phyloP scores from a whole-genome alignment of 495 filamentous ascomycete genomes.

The Xylaria acuta region DNA sequence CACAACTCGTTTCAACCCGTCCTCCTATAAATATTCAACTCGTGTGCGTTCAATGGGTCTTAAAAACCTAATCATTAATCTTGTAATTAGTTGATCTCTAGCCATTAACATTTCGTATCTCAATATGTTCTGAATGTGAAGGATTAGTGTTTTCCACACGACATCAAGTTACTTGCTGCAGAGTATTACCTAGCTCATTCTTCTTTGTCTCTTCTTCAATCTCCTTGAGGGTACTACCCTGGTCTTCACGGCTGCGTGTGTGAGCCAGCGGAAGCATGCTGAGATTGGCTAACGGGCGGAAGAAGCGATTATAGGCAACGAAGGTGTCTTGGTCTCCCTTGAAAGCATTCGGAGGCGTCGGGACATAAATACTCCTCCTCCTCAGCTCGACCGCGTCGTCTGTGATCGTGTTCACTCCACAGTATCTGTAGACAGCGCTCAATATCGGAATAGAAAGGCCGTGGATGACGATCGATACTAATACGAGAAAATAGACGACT shows the following conservation, averaged over 20 bases:
- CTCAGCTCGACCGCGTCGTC: conserved; percentile 60
- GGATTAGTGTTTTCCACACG: background rate
- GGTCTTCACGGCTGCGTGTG: conserved; percentile 24
- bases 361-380: conserved; percentile 56
- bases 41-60: background rate
- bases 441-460: conserved; percentile 63
- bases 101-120: background rate
- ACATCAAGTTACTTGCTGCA: conserved; percentile 5
- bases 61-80: background rate
- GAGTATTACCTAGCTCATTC: conserved; percentile 8
- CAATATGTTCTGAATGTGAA: background rate
- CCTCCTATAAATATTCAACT: background rate
- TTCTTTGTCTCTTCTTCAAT: conserved; percentile 23
- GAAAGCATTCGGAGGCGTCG: conserved; percentile 59
- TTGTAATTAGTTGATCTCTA: background rate
- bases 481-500: conserved; percentile 65
- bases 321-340: conserved; percentile 45
- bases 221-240: conserved; percentile 18
- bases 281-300: conserved; percentile 45
- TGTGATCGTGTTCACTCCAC: conserved; percentile 52
- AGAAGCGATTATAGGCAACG: conserved; percentile 64
- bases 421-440: conserved; percentile 53
- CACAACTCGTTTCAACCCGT: background rate
- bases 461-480: conserved; percentile 65
- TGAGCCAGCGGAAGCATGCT: conserved; percentile 35